phyloP scores from a whole-genome alignment of 192 early-diverging fungal species.

The Mortierella claussenii region DNA sequence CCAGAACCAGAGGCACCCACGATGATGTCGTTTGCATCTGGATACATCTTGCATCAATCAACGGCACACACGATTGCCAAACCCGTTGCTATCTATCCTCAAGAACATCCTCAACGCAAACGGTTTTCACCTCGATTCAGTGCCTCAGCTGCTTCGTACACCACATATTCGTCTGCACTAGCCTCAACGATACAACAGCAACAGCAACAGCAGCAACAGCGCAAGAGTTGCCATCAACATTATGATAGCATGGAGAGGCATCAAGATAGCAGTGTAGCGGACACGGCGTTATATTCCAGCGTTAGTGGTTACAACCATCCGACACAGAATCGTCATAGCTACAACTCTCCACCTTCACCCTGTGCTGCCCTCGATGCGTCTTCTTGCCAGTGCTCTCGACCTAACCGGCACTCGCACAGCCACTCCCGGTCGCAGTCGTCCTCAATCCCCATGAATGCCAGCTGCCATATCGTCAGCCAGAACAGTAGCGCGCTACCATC shows the following conservation, averaged over 20 bases:
- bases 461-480: not conserved
- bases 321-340: constrained; percentile 6
- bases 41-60: constrained; percentile 17
- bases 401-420: not conserved
- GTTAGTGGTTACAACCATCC: not conserved
- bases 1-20: not conserved
- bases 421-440: not conserved
- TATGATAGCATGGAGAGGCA: constrained; percentile 3
- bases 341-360: constrained; percentile 16
- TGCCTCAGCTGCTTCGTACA: constrained; percentile 23
- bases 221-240: constrained; percentile 10
- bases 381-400: constrained; percentile 13
- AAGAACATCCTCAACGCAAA: constrained; percentile 34
- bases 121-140: constrained; percentile 34
- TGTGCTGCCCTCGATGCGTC: constrained; percentile 20
- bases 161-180: constrained; percentile 33
- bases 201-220: constrained; percentile 19
- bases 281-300: not conserved
- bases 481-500: not conserved
- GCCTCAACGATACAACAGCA: constrained; percentile 32
- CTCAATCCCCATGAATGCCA: not conserved
- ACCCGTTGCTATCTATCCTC: constrained; percentile 41
- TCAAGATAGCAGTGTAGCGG: not conserved
- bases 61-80: constrained; percentile 4
- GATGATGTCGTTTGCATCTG: constrained; percentile 31